phyloP scores from a whole-genome alignment of 345 rosid species.

The Gossypium sturtianum region DNA sequence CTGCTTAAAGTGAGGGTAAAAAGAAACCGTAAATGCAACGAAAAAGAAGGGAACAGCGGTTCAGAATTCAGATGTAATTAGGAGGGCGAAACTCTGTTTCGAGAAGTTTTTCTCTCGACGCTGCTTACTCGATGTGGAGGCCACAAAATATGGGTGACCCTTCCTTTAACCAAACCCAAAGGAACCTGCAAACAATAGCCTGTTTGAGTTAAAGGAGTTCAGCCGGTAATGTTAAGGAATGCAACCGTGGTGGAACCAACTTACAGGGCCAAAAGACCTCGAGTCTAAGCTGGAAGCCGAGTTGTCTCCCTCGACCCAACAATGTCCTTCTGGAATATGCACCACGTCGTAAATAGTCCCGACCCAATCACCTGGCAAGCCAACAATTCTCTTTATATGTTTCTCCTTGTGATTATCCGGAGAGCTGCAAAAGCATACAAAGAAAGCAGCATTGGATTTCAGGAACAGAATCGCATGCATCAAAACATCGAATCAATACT shows the following conservation, averaged over 20 bases:
- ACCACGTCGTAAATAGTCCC: conserved; percentile 49
- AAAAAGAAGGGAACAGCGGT: neutral
- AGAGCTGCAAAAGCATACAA: conserved; percentile 47
- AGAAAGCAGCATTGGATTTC: conserved; percentile 13
- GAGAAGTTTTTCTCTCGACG: conserved; percentile 25
- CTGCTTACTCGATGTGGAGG: conserved; percentile 65
- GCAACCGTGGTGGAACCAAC: conserved; percentile 17
- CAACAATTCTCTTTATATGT: conserved; percentile 78
- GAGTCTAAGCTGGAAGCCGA: conserved; percentile 61
- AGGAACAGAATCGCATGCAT: neutral
- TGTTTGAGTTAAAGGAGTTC: conserved; percentile 2
- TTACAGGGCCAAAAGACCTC: conserved; percentile 81
- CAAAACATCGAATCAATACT: neutral
- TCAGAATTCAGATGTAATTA: neutral
- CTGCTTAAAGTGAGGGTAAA: neutral
- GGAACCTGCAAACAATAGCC: conserved; percentile 54
- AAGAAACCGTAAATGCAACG: neutral
- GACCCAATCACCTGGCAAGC: conserved; percentile 88
- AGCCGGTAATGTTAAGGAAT: neutral
- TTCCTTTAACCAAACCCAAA: conserved; percentile 66
- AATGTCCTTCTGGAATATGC: conserved; percentile 74
- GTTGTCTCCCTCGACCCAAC: conserved; percentile 98
- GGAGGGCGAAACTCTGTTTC: conserved; percentile 15
- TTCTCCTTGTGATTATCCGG: conserved; percentile 60
- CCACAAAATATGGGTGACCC: conserved; percentile 67